Percentiles rank a stretch among this genome's conserved stretches.
Evolutionary conservation across 441 rosid species (phyloP).

Genomic region (Jatropha podagrica): DNA sequence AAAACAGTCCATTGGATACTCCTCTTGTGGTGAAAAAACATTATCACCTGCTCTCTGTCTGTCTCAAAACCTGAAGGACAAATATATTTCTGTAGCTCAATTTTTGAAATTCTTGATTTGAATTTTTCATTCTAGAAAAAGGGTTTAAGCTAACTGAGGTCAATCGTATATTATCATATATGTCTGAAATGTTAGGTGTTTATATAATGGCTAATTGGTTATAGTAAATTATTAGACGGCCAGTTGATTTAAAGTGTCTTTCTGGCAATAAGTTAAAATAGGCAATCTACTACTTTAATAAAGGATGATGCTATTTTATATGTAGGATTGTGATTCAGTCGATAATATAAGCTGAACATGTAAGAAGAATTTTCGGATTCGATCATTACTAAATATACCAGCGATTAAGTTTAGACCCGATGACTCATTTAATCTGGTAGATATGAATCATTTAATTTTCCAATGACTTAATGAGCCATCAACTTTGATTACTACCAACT

Average conservation of each 20-base stretch:
- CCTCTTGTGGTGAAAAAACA: slow-evolving; percentile 23
- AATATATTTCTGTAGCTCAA: not conserved
- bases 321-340: no score
- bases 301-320: not conserved
- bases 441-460: not conserved
- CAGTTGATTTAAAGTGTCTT: not conserved
- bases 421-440: no score
- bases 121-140: no score
- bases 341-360: no score
- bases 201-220: not conserved
- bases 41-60: not conserved
- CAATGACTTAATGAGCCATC: slow-evolving; percentile 17
- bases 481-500: not conserved
- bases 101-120: no score
- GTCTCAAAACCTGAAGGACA: not conserved
- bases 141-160: no score
- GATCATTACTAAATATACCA: no score
- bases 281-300: slow-evolving; percentile 6
- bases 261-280: not conserved
- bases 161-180: not conserved
- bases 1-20: slow-evolving; percentile 33
- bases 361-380: no score
- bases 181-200: not conserved
- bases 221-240: not conserved
- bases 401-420: no score